A percentile compares a stretch with the other conserved stretches of the same genome.
Conservation (phyloP, 768 basidiomycete genomes). For the Mycena amicta region DNA sequence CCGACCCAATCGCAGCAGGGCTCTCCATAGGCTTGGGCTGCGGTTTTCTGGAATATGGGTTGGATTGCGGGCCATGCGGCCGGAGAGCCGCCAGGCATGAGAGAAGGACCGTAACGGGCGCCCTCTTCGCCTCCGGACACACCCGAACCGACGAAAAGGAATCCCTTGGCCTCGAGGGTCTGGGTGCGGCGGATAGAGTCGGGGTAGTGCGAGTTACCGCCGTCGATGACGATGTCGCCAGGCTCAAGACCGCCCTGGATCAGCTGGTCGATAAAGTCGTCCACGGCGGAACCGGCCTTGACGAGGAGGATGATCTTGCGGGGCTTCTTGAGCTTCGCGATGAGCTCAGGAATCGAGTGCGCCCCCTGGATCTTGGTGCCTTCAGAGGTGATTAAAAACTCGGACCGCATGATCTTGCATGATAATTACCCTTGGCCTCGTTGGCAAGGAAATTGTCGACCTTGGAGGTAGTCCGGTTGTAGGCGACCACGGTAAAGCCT, state of each 20-base stretch:
- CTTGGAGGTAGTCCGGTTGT: conserved; percentile 96
- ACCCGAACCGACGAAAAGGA: conserved; percentile 97
- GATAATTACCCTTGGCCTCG: conserved; percentile 88
- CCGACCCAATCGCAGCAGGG: conserved; percentile 99
- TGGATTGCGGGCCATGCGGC: conserved; percentile 97
- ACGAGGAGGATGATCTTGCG: conserved; percentile 98
- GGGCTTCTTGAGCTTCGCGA: conserved; percentile 89
- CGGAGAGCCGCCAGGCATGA: conserved; percentile 97
- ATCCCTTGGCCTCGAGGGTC: conserved; percentile 91
- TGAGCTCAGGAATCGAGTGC: conserved; percentile 89
- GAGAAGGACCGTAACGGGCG: conserved; percentile 93
- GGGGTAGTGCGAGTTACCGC: conserved; percentile 99
- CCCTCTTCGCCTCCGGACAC: conserved; percentile 99
- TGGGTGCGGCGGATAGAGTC: conserved; percentile 94
- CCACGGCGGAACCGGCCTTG: conserved; percentile 96
- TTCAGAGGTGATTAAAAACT: conserved; percentile 35
- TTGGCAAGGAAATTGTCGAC: conserved; percentile 95
- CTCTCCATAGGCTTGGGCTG: conserved; percentile 91
- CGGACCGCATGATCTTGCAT: conserved; percentile 18
- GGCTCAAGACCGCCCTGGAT: conserved; percentile 80
- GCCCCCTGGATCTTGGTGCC: conserved; percentile 96
- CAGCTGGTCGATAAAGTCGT: conserved; percentile 91
- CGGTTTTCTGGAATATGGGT: conserved; percentile 97
- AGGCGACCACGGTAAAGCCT: conserved; percentile 95
- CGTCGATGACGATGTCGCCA: conserved; percentile 99